Evolutionary conservation across 208 protist species (phyloP).

Genomic region (Leptomonas seymouri): DNA sequence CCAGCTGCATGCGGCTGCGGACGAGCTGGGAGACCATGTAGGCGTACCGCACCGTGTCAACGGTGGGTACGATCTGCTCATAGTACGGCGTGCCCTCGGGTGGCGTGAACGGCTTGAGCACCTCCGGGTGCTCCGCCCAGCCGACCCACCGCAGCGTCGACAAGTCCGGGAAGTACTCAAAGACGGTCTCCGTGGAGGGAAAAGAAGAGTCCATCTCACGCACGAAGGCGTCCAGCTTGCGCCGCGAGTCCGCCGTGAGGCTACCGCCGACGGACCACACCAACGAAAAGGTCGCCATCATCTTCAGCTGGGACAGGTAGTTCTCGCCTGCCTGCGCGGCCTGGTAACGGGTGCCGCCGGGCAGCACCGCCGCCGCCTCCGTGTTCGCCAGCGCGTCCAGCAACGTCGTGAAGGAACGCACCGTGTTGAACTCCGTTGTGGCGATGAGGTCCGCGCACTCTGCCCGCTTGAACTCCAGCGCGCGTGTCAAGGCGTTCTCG

Average conservation of each 20-base stretch:
- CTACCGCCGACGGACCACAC: slow-evolving; percentile 96
- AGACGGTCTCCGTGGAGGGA: slow-evolving; percentile 96
- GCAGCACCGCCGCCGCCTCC: slow-evolving; percentile 75
- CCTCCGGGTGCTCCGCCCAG: slow-evolving; percentile 94
- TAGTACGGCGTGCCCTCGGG: slow-evolving; percentile 92
- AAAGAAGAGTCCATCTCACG: slow-evolving; percentile 96
- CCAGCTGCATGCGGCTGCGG: slow-evolving; percentile 79
- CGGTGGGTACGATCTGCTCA: slow-evolving; percentile 97
- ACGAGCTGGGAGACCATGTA: slow-evolving; percentile 95
- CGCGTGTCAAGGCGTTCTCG: slow-evolving; percentile 76
- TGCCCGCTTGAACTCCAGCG: slow-evolving; percentile 77
- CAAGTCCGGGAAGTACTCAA: slow-evolving; percentile 97
- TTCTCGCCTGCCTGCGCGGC: slow-evolving; percentile 82
- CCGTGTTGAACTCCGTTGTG: slow-evolving; percentile 84
- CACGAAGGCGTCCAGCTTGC: slow-evolving; percentile 93
- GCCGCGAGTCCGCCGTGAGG: slow-evolving; percentile 91
- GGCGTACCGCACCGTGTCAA: slow-evolving; percentile 96
- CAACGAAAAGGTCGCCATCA: slow-evolving; percentile 96
- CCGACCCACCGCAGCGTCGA: slow-evolving; percentile 86
- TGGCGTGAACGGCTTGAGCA: slow-evolving; percentile 88
- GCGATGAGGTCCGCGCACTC: slow-evolving; percentile 93
- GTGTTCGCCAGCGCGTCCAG: slow-evolving; percentile 95
- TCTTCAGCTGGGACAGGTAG: slow-evolving; percentile 92
- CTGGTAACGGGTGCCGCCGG: slow-evolving; percentile 65
- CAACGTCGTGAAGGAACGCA: slow-evolving; percentile 95